These are phyloP conservation scores for Oryza officinalis DNA, from an alignment of 176 grass and related monocot genomes.

Conservation along the genomic window DNA sequence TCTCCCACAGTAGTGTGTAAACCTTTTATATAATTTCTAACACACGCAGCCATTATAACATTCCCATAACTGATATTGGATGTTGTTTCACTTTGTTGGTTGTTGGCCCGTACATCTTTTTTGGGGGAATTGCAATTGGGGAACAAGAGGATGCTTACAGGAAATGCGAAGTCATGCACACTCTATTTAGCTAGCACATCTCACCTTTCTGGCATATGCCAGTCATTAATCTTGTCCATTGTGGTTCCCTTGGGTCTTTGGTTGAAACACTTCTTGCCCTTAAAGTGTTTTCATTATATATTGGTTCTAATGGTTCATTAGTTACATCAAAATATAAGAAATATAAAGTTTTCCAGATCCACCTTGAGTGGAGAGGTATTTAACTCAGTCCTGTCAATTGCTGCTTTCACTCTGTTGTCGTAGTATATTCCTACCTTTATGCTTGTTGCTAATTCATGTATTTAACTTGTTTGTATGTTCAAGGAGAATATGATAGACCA, in stretches of 20 bases:
- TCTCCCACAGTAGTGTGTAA: neutral
- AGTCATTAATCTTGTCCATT: neutral
- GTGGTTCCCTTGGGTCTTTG: neutral
- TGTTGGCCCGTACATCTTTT: no score
- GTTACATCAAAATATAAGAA: neutral
- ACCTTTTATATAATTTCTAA: neutral
- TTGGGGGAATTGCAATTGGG: no score
- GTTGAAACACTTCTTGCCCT: neutral
- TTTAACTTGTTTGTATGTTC: neutral
- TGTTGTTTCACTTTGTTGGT: neutral
- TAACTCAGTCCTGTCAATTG: neutral
- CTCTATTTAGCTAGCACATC: no score
- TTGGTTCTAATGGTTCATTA: neutral
- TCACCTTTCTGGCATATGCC: no score
- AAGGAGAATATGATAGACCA: neutral
- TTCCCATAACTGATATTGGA: neutral
- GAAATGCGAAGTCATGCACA: no score
- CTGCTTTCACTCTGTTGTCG: neutral
- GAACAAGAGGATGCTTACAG: no score
- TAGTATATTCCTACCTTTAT: neutral
- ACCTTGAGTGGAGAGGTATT: neutral
- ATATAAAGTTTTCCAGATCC: no score
- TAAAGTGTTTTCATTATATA: neutral
- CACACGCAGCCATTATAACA: neutral
- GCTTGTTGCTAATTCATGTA: neutral